phyloP scores from a whole-genome alignment of 2,329 filamentous ascomycete genomes.

The Trichoderma harzianum region DNA sequence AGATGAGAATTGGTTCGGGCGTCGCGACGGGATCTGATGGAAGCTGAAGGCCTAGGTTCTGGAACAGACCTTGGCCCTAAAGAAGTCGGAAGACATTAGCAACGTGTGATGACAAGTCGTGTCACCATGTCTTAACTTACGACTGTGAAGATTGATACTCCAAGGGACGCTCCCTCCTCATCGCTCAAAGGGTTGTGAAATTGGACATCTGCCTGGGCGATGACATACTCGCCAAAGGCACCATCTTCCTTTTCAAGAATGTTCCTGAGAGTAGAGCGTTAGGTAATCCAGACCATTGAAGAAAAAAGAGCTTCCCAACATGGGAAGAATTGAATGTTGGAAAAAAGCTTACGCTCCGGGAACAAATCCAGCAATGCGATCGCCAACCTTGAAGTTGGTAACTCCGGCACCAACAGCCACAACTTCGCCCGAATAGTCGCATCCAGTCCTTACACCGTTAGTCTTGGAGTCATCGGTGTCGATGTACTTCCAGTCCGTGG shows the following conservation, averaged over 20 bases:
- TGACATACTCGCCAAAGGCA: conserved; percentile 39
- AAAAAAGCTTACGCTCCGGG: conserved; percentile 31
- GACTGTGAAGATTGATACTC: conserved; percentile 41
- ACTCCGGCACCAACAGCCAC: conserved; percentile 44
- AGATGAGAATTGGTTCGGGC: conserved; percentile 40
- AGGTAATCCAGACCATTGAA: not conserved
- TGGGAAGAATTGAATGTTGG: not conserved
- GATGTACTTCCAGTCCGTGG: conserved; percentile 35
- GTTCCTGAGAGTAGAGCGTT: not conserved
- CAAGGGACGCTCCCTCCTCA: conserved; percentile 44
- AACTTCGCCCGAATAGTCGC: conserved; percentile 47
- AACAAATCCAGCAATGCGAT: conserved; percentile 42
- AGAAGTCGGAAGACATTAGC: not conserved
- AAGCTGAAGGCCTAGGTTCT: conserved; percentile 42
- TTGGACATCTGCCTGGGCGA: conserved; percentile 39
- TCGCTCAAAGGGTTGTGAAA: conserved; percentile 46
- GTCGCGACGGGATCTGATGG: conserved; percentile 40
- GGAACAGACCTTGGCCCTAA: conserved; percentile 39
- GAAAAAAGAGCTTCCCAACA: not conserved
- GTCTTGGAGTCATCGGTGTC: conserved; percentile 9
- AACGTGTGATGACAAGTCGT: not conserved
- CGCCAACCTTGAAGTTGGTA: conserved; percentile 43
- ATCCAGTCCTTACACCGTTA: conserved; percentile 33
- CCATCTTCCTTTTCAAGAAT: conserved; percentile 38
- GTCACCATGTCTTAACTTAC: not conserved